Conservation (phyloP, 176 grass and related monocot genomes). For the Triticum timopheevii region DNA sequence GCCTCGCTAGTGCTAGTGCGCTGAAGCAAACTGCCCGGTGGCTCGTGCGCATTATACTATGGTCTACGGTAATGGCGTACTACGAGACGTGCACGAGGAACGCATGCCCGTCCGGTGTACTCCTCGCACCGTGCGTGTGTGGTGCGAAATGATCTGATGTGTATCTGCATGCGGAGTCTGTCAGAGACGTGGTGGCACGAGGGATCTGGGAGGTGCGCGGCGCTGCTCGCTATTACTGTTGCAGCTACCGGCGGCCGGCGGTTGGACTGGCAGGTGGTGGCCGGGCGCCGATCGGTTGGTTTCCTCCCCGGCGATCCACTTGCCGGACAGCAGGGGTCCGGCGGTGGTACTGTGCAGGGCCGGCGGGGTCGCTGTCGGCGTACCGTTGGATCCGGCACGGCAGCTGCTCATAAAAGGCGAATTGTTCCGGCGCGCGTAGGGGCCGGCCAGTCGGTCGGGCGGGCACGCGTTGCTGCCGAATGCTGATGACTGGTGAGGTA, state of each 20-base stretch:
- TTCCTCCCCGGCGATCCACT: constrained; percentile 10
- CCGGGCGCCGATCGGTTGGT: not conserved
- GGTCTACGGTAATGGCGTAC: not conserved
- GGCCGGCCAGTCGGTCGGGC: not conserved
- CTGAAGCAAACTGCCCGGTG: not conserved
- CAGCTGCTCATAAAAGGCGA: constrained; percentile 28
- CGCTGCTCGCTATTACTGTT: not conserved
- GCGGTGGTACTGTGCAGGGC: constrained; percentile 7
- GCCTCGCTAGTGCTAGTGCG: not conserved
- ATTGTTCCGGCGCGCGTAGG: not conserved
- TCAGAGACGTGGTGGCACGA: not conserved
- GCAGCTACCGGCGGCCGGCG: constrained; percentile 10
- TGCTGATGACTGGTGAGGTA: not conserved
- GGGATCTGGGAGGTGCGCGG: not conserved
- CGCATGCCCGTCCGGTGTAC: not conserved
- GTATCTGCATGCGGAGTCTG: not conserved
- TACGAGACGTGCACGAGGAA: not conserved
- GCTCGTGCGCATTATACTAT: not conserved
- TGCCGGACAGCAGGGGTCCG: constrained; percentile 22
- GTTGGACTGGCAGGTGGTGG: constrained; percentile 7
- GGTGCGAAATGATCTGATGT: not conserved
- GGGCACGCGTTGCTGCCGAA: not conserved
- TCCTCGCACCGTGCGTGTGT: not conserved
- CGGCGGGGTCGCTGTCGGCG: constrained; percentile 16
- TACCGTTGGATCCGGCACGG: constrained; percentile 33